Conservation (phyloP, 768 basidiomycete species). For the Mycena pura region DNA sequence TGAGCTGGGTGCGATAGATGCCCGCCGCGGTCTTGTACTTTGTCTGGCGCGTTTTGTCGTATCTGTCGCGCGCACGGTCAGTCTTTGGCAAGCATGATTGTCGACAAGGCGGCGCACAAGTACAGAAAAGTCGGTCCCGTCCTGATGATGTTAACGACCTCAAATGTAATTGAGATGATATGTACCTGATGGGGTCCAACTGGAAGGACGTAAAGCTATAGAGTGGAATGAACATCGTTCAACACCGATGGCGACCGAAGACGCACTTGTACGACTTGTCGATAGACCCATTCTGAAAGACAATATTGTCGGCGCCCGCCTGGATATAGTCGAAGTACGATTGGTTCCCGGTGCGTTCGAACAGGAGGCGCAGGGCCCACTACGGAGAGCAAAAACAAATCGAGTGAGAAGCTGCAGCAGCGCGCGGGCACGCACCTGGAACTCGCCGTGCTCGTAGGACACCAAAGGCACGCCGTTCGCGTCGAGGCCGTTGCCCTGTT, state of each 20-base stretch:
- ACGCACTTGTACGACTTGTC: constrained; percentile 47
- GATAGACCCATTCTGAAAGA: constrained; percentile 45
- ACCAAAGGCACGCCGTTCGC: constrained; percentile 40
- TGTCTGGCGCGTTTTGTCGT: constrained; percentile 38
- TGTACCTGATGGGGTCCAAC: constrained; percentile 45
- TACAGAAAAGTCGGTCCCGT: constrained; percentile 49
- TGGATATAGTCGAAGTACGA: constrained; percentile 51
- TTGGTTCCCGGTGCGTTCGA: constrained; percentile 46
- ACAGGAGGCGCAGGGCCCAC: constrained; percentile 49
- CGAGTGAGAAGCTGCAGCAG: neutral
- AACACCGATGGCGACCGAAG: neutral
- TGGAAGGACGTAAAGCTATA: constrained; percentile 41
- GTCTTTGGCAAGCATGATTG: neutral
- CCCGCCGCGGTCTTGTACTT: constrained; percentile 52
- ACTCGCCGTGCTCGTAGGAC: constrained; percentile 43
- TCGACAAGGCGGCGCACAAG: constrained; percentile 33
- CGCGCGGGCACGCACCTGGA: constrained; percentile 11
- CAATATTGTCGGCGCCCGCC: constrained; percentile 45
- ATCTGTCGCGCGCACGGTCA: constrained; percentile 29
- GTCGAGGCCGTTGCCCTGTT: constrained; percentile 50
- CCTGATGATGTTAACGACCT: constrained; percentile 24
- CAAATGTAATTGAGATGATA: neutral
- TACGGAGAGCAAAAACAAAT: constrained; percentile 40
- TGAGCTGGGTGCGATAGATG: constrained; percentile 45
- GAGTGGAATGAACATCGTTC: neutral